A percentile compares a stretch with the other conserved stretches of the same genome.
These are phyloP conservation scores for Coleophoma crateriformis DNA, from an alignment of 2,329 filamentous ascomycete genomes.

Conservation along the genomic window DNA sequence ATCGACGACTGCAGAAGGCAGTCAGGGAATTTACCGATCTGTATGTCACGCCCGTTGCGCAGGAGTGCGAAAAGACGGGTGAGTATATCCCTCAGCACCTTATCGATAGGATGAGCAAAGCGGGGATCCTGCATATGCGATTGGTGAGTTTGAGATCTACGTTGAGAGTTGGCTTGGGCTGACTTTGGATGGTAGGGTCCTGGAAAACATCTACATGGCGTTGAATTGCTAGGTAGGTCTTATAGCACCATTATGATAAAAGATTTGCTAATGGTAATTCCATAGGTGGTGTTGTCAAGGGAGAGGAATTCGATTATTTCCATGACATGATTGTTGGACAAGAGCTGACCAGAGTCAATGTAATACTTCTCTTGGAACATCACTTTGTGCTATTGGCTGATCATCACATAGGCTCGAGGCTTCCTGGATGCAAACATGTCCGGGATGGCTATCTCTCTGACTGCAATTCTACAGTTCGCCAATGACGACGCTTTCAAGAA, in stretches of 20 bases:
- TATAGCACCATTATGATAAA: too few relatives aligned
- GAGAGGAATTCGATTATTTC: conserved; percentile 82
- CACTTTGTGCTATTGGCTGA: neutral
- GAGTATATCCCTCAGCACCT: conserved; percentile 65
- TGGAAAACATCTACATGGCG: conserved; percentile 73
- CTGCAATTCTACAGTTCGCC: conserved; percentile 75
- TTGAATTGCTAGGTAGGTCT: conserved; percentile 37
- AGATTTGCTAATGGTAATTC: too few relatives aligned
- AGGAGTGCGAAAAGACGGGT: conserved; percentile 69
- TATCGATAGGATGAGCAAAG: conserved; percentile 72
- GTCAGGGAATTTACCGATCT: conserved; percentile 68
- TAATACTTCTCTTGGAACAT: neutral
- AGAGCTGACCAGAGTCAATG: conserved; percentile 65
- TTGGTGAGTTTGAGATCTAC: conserved; percentile 28
- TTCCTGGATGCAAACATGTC: conserved; percentile 87
- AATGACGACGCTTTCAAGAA: conserved; percentile 61
- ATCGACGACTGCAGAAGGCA: conserved; percentile 62
- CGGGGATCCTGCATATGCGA: conserved; percentile 74
- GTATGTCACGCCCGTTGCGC: conserved; percentile 68
- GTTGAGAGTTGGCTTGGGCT: too few relatives aligned
- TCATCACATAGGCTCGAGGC: conserved; percentile 44
- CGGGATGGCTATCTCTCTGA: conserved; percentile 78
- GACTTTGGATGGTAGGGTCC: conserved; percentile 43
- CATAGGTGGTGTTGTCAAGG: conserved; percentile 64
- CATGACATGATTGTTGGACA: conserved; percentile 74